Percentiles rank a stretch among this genome's conserved stretches.
These are phyloP conservation scores for Fusarium newnesense DNA, from an alignment of 2,329 filamentous ascomycete species.

Conservation along the genomic window DNA sequence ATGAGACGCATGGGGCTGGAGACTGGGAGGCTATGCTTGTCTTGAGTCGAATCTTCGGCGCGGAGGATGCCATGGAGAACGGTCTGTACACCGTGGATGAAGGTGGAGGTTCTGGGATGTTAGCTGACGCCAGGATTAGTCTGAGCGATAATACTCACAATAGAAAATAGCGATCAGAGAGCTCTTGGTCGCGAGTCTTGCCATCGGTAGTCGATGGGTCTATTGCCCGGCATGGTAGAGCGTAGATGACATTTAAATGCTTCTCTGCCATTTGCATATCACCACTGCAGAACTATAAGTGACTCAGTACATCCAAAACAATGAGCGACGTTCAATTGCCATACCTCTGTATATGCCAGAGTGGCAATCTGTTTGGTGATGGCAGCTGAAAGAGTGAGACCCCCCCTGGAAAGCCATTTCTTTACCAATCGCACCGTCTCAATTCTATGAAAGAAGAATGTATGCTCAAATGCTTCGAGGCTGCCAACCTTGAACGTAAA, in stretches of 20 bases:
- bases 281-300: neutral
- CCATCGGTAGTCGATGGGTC: accelerated
- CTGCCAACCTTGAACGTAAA: slow-evolving; percentile 11
- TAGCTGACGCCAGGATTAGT: accelerated
- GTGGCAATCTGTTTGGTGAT: slow-evolving; percentile 10
- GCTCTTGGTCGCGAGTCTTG: slow-evolving; percentile 9
- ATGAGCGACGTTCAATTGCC: neutral
- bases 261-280: slow-evolving; percentile 4
- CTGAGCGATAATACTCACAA: neutral
- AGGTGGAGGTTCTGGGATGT: neutral
- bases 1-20: neutral
- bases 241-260: slow-evolving; percentile 2
- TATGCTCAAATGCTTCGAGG: slow-evolving; percentile 4
- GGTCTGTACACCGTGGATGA: slow-evolving; percentile 2
- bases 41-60: accelerated
- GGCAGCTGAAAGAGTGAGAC: neutral
- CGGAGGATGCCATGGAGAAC: neutral
- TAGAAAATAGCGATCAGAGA: slow-evolving; percentile 7
- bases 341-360: slow-evolving; percentile 17
- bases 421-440: slow-evolving; percentile 16
- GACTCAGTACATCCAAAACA: accelerated
- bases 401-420: neutral
- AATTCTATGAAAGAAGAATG: slow-evolving; percentile 12
- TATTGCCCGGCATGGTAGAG: neutral
- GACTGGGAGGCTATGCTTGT: accelerated